Evolutionary conservation across 495 filamentous ascomycete genomes (phyloP), one percentile per base, ranked within the genome.

Genomic region (Zalerion maritima): DNA sequence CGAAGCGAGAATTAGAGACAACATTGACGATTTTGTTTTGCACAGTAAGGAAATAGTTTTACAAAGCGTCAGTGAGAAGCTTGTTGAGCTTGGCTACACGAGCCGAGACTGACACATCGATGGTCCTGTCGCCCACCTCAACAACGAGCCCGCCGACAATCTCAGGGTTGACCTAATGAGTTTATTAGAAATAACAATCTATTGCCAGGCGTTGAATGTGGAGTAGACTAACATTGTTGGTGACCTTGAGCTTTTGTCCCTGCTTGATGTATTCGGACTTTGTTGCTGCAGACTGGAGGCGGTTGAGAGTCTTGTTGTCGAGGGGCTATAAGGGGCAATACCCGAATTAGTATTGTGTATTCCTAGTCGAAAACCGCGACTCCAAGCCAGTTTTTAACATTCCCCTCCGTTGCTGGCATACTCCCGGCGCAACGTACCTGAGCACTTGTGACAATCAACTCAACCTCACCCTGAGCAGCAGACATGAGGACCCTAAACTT

Each of bases 41-140:
- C 6, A 2, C 36, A 33, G 34, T 40, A 45, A 24, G 32, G 35
- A 44, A 44, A 50, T 34, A 55, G 24, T 58, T 84, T 85, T 85
- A 97, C 76, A 96, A 62, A 53, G 79, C 70, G 64, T 97, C 91
- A 38, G 70, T 83, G 46, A 97, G 77, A 51, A 93, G 77, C 76
- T 97, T 97, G 80, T 96, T 97, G 75, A 96, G 78, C 71, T 84
- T 91, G 55, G 80, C 67, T 60, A 97, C 79, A 73, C 83, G 89
- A 50, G 81, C 64, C 9, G 89, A 89, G 43, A 97, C 83, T 63
- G 78, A 86, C 36, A 94, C 78, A 60, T 97, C 89, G 50, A 97
- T 89, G 50, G 89, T 96, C 46, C 91, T 79, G 68, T 94, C 91
- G 46, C 85, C 86, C 44, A 97, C 81, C 58, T 97, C 87, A 46